A percentile compares a stretch with the other conserved stretches of the same genome.
phyloP scores from a whole-genome alignment of 306 rosid species.

The Alnus rubra region DNA sequence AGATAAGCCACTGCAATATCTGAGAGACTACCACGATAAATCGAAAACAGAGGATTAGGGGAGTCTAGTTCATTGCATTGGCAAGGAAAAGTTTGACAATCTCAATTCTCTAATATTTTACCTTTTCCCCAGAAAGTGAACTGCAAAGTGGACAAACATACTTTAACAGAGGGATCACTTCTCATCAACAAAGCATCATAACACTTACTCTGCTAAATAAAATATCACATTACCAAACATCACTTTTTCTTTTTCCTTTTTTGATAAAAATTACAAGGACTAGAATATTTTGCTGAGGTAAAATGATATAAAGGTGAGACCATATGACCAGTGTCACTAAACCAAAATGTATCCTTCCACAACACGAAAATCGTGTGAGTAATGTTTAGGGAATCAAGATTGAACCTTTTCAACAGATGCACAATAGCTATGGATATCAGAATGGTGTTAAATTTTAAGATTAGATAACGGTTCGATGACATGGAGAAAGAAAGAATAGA shows the following conservation, averaged over 20 bases:
- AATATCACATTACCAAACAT: background rate
- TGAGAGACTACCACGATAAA: constrained; percentile 1
- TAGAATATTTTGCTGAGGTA: background rate
- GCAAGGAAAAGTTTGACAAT: constrained; percentile 2
- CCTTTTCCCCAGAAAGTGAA: background rate
- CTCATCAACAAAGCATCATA: background rate
- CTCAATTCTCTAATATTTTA: background rate
- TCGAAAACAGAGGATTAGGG: constrained; percentile 3
- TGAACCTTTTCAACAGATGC: background rate
- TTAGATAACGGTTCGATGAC: background rate
- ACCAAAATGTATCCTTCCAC: background rate
- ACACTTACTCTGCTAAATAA: background rate
- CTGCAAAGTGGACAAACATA: background rate
- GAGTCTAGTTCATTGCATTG: background rate
- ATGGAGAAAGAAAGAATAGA: constrained; percentile 17
- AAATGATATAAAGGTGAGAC: background rate
- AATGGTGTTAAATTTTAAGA: background rate
- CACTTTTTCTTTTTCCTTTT: background rate
- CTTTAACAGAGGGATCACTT: background rate
- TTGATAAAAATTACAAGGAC: background rate
- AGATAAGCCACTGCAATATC: background rate
- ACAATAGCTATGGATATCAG: background rate
- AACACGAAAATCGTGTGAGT: background rate
- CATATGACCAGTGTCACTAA: background rate
- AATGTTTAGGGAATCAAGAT: background rate